phyloP scores from a whole-genome alignment of 495 filamentous ascomycete species.

The Podospora fimiseda region DNA sequence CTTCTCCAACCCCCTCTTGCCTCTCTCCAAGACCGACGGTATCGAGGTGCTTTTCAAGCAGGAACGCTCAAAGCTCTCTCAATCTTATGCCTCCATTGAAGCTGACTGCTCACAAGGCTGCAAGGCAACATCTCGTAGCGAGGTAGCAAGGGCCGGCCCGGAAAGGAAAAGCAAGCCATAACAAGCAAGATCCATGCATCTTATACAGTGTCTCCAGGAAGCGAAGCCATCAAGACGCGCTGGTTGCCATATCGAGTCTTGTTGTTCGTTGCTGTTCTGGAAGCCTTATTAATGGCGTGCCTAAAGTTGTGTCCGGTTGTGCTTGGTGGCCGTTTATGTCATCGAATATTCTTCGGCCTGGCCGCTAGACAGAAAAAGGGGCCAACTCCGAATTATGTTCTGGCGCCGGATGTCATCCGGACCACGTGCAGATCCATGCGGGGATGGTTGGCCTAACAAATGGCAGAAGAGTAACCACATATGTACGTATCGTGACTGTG shows the following conservation, averaged over 20 bases:
- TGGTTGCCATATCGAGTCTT: not conserved
- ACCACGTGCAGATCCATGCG: conserved; percentile 22
- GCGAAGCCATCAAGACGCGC: not conserved
- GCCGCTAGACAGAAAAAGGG: not conserved
- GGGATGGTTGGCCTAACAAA: conserved; percentile 11
- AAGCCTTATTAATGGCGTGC: not conserved
- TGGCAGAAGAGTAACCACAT: not conserved
- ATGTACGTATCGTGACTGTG: not conserved
- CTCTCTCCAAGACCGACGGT: too few species aligned
- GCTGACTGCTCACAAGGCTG: too few species aligned
- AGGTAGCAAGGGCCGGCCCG: too few species aligned
- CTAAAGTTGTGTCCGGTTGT: not conserved
- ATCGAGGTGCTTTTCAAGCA: too few species aligned
- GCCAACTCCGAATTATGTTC: conserved; percentile 6
- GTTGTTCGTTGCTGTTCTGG: not conserved
- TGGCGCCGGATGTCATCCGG: conserved; percentile 15
- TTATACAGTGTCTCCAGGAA: too few species aligned
- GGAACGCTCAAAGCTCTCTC: too few species aligned
- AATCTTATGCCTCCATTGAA: too few species aligned
- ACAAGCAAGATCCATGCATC: too few species aligned
- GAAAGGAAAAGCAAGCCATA: too few species aligned
- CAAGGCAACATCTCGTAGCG: too few species aligned
- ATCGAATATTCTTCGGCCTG: not conserved
- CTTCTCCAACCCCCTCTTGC: too few species aligned
- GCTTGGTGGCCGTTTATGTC: not conserved